Percentiles rank a stretch among this genome's conserved stretches.
phyloP scores from a whole-genome alignment of 1,284 basidiomycete species.

The Serendipita sp. region DNA sequence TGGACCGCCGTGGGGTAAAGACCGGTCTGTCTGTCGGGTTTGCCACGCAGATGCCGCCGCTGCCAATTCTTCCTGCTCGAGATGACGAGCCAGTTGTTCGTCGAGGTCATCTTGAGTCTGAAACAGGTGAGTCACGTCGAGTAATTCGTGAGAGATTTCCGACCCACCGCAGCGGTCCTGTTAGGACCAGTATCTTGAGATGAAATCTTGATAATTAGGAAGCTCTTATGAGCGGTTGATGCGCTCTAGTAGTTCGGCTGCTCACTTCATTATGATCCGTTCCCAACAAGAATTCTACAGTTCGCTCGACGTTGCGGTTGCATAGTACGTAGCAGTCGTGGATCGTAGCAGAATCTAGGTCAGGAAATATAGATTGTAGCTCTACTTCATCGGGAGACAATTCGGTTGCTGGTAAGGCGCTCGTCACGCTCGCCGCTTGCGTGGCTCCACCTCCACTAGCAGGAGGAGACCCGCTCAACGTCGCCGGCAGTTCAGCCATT shows the following conservation, averaged over 20 bases:
- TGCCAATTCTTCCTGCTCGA: slow-evolving; percentile 5
- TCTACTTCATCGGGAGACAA: neutral
- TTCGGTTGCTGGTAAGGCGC: neutral
- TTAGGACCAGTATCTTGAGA: neutral
- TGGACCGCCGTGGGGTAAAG: neutral
- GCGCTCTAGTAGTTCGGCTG: neutral
- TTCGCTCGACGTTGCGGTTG: neutral
- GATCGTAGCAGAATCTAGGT: neutral
- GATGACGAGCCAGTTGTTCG: slow-evolving; percentile 1
- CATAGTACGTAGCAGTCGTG: slow-evolving; percentile 5
- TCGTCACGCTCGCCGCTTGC: neutral
- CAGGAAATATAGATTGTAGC: slow-evolving; percentile 3
- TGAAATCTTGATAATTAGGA: neutral
- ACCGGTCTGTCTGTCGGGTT: neutral
- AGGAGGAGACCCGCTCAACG: neutral
- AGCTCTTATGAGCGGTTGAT: neutral
- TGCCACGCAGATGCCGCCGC: neutral
- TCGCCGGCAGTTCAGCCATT: neutral
- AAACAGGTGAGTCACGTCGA: neutral
- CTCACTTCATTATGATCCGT: neutral
- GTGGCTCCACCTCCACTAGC: neutral
- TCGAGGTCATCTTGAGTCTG: slow-evolving; percentile 2
- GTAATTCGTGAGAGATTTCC: neutral
- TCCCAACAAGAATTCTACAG: neutral
- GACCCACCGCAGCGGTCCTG: neutral